These are phyloP conservation scores for Spathaspora sp. DNA, from an alignment of 1,139 yeast genomes.

Conservation along the genomic window DNA sequence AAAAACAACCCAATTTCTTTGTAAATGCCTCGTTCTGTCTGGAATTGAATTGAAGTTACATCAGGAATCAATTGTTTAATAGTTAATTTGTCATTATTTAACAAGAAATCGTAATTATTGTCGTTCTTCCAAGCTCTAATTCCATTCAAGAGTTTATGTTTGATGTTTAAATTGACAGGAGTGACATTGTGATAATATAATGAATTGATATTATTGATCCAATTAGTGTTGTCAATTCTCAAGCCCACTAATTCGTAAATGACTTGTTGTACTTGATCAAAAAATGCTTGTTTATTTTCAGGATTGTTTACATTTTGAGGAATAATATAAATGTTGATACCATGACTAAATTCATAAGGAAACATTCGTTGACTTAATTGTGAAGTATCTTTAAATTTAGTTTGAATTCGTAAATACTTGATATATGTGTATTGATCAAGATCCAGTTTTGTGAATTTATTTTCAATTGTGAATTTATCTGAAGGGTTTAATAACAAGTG, in stretches of 20 bases:
- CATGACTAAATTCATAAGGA: constrained; percentile 23
- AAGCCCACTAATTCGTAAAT: constrained; percentile 18
- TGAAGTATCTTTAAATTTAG: constrained; percentile 7
- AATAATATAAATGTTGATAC: constrained; percentile 27
- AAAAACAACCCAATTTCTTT: constrained; percentile 39
- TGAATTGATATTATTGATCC: constrained; percentile 23
- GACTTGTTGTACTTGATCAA: constrained; percentile 19
- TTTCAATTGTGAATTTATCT: constrained; percentile 20
- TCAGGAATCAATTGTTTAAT: constrained; percentile 15
- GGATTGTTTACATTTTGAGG: constrained; percentile 18
- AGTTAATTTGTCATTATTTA: constrained; percentile 14
- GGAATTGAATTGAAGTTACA: constrained; percentile 10
- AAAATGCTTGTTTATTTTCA: constrained; percentile 20
- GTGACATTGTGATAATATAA: constrained; percentile 18
- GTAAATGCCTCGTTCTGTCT: constrained; percentile 11
- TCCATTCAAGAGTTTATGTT: constrained; percentile 7
- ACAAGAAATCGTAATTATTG: constrained; percentile 15
- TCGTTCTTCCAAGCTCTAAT: constrained; percentile 2
- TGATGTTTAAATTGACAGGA: constrained; percentile 5
- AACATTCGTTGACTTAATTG: constrained; percentile 19
- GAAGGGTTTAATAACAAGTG: constrained; percentile 16
- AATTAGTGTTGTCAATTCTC: constrained; percentile 14
- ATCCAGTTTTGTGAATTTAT: constrained; percentile 14
- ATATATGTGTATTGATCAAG: constrained; percentile 8
- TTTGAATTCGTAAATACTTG: constrained; percentile 25